Evolutionary conservation across 164 flowering plant species (phyloP).

Genomic region (Brasenia schreberi): DNA sequence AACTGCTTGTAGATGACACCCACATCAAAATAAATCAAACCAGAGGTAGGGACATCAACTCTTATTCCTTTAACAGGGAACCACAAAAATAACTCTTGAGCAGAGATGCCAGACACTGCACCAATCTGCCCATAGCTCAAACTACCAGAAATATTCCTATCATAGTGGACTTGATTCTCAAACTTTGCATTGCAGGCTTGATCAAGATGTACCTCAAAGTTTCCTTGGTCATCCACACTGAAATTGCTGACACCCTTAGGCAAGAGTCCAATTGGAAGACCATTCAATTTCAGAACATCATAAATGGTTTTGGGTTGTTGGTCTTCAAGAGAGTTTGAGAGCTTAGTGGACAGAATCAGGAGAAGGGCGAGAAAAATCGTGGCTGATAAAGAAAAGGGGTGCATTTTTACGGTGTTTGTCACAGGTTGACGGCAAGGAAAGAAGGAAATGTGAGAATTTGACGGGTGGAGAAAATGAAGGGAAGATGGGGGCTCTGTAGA

Average conservation of each 20-base stretch:
- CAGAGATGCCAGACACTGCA: constrained; percentile 21
- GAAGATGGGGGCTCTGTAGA: too few relatives aligned
- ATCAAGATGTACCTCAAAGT: constrained; percentile 23
- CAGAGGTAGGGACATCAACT: constrained; percentile 24
- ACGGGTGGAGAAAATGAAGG: too few relatives aligned
- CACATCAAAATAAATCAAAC: constrained; percentile 33
- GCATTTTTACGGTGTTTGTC: too few relatives aligned
- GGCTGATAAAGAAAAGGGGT: too few relatives aligned
- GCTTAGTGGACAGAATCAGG: neutral
- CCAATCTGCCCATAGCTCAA: constrained; percentile 31
- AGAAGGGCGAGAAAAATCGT: too few relatives aligned
- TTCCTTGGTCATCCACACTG: constrained; percentile 16
- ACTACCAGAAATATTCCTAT: constrained; percentile 22
- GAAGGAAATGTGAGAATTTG: neutral
- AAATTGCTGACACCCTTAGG: constrained; percentile 30
- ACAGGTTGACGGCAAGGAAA: neutral
- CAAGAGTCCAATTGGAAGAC: constrained; percentile 26
- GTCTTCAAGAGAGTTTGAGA: neutral
- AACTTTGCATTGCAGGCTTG: constrained; percentile 30
- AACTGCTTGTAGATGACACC: constrained; percentile 31
- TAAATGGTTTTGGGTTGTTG: constrained; percentile 11
- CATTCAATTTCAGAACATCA: constrained; percentile 19
- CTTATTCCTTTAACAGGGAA: constrained; percentile 21
- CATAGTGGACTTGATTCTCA: constrained; percentile 28
- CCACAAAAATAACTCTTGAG: constrained; percentile 38